A percentile compares a stretch with the other conserved stretches of the same genome.
phyloP scores from a whole-genome alignment of 164 flowering plant species.

The Buxus sempervirens region DNA sequence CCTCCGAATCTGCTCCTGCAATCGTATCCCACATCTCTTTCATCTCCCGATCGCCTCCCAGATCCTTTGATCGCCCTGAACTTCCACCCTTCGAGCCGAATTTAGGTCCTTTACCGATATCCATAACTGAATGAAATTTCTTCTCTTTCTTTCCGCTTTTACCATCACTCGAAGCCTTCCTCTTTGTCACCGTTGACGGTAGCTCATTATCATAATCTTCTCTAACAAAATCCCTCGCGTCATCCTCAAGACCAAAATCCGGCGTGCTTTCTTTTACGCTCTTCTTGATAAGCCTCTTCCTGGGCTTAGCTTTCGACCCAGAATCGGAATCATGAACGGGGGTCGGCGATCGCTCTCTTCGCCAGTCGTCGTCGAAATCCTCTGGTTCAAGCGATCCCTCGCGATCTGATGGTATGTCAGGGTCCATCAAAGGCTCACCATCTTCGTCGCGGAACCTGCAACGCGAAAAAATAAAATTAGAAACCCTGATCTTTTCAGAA shows the following conservation, averaged over 20 bases:
- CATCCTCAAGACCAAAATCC: slow-evolving; percentile 30
- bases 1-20: slow-evolving; percentile 90
- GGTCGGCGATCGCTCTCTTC: slow-evolving; percentile 55
- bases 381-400: slow-evolving; percentile 37
- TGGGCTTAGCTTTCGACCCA: slow-evolving; percentile 41
- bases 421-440: slow-evolving; percentile 87
- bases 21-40: slow-evolving; percentile 91
- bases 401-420: slow-evolving; percentile 49
- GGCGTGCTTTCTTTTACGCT: slow-evolving; percentile 22
- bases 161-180: slow-evolving; percentile 36
- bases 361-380: slow-evolving; percentile 36
- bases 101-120: slow-evolving; percentile 22
- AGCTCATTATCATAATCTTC: slow-evolving; percentile 21
- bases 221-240: slow-evolving; percentile 15
- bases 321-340: slow-evolving; percentile 45
- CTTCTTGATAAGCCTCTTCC: slow-evolving; percentile 77
- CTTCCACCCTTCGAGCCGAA: slow-evolving; percentile 21
- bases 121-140: slow-evolving; percentile 35
- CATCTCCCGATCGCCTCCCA: slow-evolving; percentile 61
- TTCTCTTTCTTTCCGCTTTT: slow-evolving; percentile 38
- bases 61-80: slow-evolving; percentile 25
- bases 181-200: slow-evolving; percentile 20
- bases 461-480: slow-evolving; percentile 4
- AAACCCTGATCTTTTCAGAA: slow-evolving; percentile 16
- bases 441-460: slow-evolving; percentile 80